Conservation (phyloP, 2,329 filamentous ascomycete species). For the Coniella lustricola region DNA sequence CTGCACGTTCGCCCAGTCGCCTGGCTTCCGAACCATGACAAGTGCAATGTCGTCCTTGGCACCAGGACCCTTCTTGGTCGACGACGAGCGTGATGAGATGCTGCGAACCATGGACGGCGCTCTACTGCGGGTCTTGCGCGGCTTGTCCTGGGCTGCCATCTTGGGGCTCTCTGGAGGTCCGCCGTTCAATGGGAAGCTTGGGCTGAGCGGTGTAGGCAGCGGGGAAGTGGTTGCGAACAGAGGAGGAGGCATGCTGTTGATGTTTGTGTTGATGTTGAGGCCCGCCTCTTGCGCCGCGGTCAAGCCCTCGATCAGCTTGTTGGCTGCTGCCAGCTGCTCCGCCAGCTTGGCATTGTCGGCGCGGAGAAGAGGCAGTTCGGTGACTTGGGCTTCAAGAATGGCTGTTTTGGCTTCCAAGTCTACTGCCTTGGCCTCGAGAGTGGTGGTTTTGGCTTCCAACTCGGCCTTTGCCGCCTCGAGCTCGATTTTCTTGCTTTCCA, state of each 20-base stretch:
- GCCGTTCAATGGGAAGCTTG: background rate
- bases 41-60: conserved; percentile 15
- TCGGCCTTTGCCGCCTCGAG: conserved; percentile 6
- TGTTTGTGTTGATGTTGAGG: background rate
- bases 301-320: conserved; percentile 15
- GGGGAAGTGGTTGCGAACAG: background rate
- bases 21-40: conserved; percentile 13
- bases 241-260: no score
- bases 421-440: background rate
- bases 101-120: conserved; percentile 15
- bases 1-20: conserved; percentile 10
- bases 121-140: conserved; percentile 10
- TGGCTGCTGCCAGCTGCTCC: conserved; percentile 13
- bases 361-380: conserved; percentile 5
- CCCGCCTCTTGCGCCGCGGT: conserved; percentile 7
- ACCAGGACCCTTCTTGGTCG: conserved; percentile 1
- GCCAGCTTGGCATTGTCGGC: conserved; percentile 10
- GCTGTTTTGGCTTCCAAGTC: conserved; percentile 8
- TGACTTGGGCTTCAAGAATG: conserved; percentile 11
- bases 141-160: background rate
- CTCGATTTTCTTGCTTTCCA: conserved; percentile 4
- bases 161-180: conserved; percentile 3
- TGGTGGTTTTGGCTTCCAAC: background rate
- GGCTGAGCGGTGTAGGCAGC: conserved; percentile 2
- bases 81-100: conserved; percentile 12